These are phyloP conservation scores for Verticillium klebahnii DNA, from an alignment of 2,329 filamentous ascomycete genomes.

Conservation along the genomic window DNA sequence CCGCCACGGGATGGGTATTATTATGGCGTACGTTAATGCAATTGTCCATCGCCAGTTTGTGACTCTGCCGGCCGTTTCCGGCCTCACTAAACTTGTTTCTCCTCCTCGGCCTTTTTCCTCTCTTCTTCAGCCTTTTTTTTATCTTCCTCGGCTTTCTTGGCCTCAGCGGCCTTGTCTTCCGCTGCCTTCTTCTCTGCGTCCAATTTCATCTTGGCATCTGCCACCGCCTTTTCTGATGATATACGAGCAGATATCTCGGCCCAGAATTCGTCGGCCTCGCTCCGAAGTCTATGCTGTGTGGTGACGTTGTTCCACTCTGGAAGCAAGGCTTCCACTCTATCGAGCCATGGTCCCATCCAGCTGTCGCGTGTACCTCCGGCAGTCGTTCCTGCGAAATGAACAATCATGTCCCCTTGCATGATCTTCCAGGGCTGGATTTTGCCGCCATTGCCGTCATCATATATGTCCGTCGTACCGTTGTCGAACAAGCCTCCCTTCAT, in stretches of 20 bases:
- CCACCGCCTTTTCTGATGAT: conserved; percentile 4
- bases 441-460: conserved; percentile 18
- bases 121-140: conserved; percentile 8
- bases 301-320: conserved; percentile 23
- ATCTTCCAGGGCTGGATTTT: conserved; percentile 23
- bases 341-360: conserved; percentile 25
- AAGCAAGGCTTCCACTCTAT: conserved; percentile 18
- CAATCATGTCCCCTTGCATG: conserved; percentile 23
- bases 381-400: conserved; percentile 23
- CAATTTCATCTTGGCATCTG: conserved; percentile 3
- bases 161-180: conserved; percentile 1
- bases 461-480: conserved; percentile 20
- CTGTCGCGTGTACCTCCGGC: conserved; percentile 19
- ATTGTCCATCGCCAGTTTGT: not conserved
- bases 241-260: conserved; percentile 7
- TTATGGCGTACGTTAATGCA: not conserved
- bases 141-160: conserved; percentile 6
- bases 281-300: conserved; percentile 8
- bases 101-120: conserved; percentile 9
- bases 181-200: conserved; percentile 10
- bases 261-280: conserved; percentile 17
- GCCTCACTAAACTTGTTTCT: not conserved
- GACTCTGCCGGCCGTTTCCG: not conserved
- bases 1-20: not conserved
- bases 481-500: conserved; percentile 21